Evolutionary conservation across 208 protist genomes (phyloP), one percentile per base, ranked within the genome.

Genomic region (Tritrichomonas foetus): DNA sequence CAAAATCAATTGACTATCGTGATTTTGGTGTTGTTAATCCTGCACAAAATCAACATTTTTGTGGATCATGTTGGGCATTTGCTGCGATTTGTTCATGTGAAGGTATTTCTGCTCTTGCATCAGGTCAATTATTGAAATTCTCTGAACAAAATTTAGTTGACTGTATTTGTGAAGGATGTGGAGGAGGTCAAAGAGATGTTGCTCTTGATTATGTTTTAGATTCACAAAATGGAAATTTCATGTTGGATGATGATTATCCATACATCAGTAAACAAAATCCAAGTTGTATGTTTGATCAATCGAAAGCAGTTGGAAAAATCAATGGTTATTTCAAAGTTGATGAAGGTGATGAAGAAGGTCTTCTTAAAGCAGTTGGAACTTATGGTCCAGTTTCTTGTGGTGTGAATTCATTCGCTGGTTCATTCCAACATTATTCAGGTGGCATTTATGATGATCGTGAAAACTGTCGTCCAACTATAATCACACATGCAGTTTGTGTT

Each of bases 1-100:
- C 41, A 50, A 50, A 33, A 49, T 53, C 57, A 78, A 57, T 97
- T 25, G 96, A 97, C 94, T 97, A 96, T 94, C 64, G 96, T 25
- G 64, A 95, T 27, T 61, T 94, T 57, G 94, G 93, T 9, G 84
- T 94, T 50, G 96, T 97, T 20, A 96, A 94, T 27, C 94, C 57
- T 41, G 93, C 95, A 3, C 96, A 96, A 69, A 93, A 97, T 93
- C 96, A 97, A 94, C 95, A 94, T 53, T 78, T 95, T 33, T 97
- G 96, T 93, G 96, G 96, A 30, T 96, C 94, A 22, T 96, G 95
- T 92, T 96, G 95, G 96, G 95, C 95, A 41, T 95, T 95, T 61
- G 92, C 95, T 93, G 94, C 94, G 33, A 96, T 94, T 27, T 93
- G 92, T 84, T 72, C 93, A 16, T 27, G 94, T 0, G 96, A 96